Conservation (phyloP, 805 yeast genomes). For the Tetrapisispora namnaoensis region DNA sequence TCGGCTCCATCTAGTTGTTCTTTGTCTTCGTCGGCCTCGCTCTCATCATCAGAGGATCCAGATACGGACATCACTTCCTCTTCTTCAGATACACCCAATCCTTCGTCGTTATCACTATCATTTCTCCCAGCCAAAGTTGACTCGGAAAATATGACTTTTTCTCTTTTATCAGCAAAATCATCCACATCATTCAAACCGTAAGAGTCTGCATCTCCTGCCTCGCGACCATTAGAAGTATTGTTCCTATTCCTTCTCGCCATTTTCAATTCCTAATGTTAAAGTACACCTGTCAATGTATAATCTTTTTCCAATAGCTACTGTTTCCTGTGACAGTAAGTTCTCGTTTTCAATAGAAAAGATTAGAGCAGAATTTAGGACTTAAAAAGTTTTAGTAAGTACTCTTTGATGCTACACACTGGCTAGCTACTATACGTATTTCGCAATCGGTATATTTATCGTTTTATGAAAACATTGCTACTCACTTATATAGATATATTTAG, state of each 20-base stretch:
- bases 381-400: too few relatives aligned
- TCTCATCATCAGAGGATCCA: slow-evolving; percentile 32
- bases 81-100: slow-evolving; percentile 34
- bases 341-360: too few relatives aligned
- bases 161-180: slow-evolving; percentile 51
- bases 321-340: too few relatives aligned
- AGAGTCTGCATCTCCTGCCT: slow-evolving; percentile 25
- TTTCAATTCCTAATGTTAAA: background rate
- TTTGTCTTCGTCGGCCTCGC: slow-evolving; percentile 31
- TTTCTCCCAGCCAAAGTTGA: slow-evolving; percentile 40
- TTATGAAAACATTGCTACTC: too few relatives aligned
- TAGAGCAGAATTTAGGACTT: too few relatives aligned
- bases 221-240: slow-evolving; percentile 9
- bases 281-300: too few relatives aligned
- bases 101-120: slow-evolving; percentile 39
- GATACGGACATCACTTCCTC: slow-evolving; percentile 42
- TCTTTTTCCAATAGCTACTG: too few relatives aligned
- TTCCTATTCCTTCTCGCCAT: background rate
- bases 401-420: too few relatives aligned
- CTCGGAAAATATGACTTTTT: slow-evolving; percentile 44
- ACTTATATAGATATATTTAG: too few relatives aligned
- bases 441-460: too few relatives aligned
- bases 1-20: slow-evolving; percentile 28
- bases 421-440: too few relatives aligned
- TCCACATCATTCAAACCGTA: slow-evolving; percentile 60